These are phyloP conservation scores for Candida xiaguanensis DNA, from an alignment of 805 yeast species.

Conservation along the genomic window DNA sequence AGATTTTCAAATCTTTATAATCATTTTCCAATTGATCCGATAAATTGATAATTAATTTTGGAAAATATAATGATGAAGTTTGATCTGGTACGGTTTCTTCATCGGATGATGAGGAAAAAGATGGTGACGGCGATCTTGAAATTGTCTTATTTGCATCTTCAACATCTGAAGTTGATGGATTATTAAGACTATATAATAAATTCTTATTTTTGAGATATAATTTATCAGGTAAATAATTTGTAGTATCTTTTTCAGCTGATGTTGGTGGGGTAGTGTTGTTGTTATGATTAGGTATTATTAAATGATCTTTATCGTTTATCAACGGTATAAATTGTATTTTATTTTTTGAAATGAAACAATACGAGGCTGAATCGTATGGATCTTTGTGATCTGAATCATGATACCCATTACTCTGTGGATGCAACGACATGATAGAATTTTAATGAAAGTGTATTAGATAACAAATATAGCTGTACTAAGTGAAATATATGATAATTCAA, in stretches of 20 bases:
- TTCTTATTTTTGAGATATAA: constrained; percentile 22
- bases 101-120: constrained; percentile 1
- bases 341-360: constrained; percentile 25
- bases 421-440: too few species aligned
- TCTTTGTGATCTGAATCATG: constrained; percentile 1
- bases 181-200: constrained; percentile 32
- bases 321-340: constrained; percentile 23
- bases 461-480: too few species aligned
- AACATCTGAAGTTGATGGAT: constrained; percentile 32
- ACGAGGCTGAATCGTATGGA: constrained; percentile 15
- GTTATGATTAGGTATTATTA: not conserved
- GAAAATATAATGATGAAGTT: constrained; percentile 45
- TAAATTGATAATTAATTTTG: constrained; percentile 39
- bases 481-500: too few species aligned
- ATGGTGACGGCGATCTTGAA: constrained; percentile 5
- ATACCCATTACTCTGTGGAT: not conserved
- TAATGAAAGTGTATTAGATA: not conserved
- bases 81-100: constrained; percentile 2
- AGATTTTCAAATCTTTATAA: constrained; percentile 32
- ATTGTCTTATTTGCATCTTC: constrained; percentile 13
- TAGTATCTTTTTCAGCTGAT: constrained; percentile 6
- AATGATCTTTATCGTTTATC: constrained; percentile 10
- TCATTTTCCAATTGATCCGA: constrained; percentile 31
- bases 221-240: constrained; percentile 13
- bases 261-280: constrained; percentile 1